Evolutionary conservation across 2,329 filamentous ascomycete species (phyloP).

Genomic region (Hypoxylon sp.): DNA sequence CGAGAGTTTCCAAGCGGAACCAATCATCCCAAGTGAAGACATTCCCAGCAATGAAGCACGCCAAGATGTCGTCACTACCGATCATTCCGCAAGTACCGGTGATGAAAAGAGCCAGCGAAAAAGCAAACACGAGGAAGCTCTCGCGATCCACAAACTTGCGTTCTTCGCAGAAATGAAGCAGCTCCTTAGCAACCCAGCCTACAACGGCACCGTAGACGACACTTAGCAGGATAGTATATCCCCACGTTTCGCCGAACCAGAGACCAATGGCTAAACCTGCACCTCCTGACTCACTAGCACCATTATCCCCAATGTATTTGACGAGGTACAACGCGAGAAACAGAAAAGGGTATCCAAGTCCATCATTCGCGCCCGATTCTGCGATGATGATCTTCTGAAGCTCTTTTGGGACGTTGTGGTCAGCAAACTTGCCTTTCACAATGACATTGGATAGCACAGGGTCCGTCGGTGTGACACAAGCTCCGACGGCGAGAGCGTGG

Average conservation of each 20-base stretch:
- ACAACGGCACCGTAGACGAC: conserved; percentile 78
- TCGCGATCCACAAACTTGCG: conserved; percentile 84
- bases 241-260: conserved; percentile 89
- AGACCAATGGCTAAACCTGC: conserved; percentile 73
- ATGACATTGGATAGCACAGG: conserved; percentile 89
- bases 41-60: conserved; percentile 92
- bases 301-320: conserved; percentile 72
- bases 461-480: conserved; percentile 92
- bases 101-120: conserved; percentile 86
- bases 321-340: conserved; percentile 86
- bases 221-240: conserved; percentile 82
- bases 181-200: conserved; percentile 81
- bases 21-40: conserved; percentile 93
- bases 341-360: conserved; percentile 86
- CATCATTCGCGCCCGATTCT: conserved; percentile 90
- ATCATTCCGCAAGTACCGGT: conserved; percentile 87
- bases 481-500: conserved; percentile 80
- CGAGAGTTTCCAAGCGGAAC: conserved; percentile 88
- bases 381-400: conserved; percentile 83
- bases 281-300: conserved; percentile 64
- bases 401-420: conserved; percentile 84
- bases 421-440: conserved; percentile 92
- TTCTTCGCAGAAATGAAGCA: conserved; percentile 85
- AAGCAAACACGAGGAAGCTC: conserved; percentile 86
- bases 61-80: conserved; percentile 87